phyloP scores from a whole-genome alignment of 2,329 filamentous ascomycete species.

The Aspergillus aculeatinus region DNA sequence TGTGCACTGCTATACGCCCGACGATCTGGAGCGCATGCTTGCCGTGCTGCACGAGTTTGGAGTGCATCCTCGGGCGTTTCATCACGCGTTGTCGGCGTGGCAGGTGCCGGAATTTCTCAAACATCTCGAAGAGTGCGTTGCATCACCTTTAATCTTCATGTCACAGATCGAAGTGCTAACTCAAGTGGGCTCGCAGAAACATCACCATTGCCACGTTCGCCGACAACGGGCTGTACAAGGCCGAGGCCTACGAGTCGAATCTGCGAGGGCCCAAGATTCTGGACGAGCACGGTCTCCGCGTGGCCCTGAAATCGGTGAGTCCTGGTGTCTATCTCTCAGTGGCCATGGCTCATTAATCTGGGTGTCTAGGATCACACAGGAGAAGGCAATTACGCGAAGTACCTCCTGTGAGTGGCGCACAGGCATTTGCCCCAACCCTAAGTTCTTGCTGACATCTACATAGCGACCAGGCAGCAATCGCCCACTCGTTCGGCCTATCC shows the following conservation, averaged over 20 bases:
- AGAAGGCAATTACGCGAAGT: constrained; percentile 4
- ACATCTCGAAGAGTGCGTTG: not conserved
- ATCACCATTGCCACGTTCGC: constrained; percentile 62
- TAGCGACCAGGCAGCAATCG: constrained; percentile 52
- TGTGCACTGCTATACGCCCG: constrained; percentile 69
- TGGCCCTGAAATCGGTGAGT: constrained; percentile 66
- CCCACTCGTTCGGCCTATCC: constrained; percentile 58
- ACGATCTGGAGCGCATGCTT: constrained; percentile 66
- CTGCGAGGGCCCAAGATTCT: constrained; percentile 67
- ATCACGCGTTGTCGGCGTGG: constrained; percentile 68
- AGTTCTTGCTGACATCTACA: not conserved
- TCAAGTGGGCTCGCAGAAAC: constrained; percentile 28
- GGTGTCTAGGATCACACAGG: constrained; percentile 7
- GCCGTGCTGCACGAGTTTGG: constrained; percentile 66
- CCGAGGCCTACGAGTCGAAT: constrained; percentile 63
- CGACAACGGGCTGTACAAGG: constrained; percentile 72
- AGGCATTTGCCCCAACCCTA: not conserved
- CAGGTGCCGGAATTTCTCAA: constrained; percentile 59
- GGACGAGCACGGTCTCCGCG: constrained; percentile 64
- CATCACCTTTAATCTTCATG: fast-evolving
- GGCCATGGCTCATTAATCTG: too few relatives aligned
- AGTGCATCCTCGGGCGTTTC: constrained; percentile 65
- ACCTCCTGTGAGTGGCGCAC: constrained; percentile 28
- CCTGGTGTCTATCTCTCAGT: not conserved
- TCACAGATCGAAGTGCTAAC: not conserved